A percentile compares a stretch with the other conserved stretches of the same genome.
These are phyloP conservation scores for Pichia kluyveri DNA, from an alignment of 805 yeast genomes.

Conservation along the genomic window DNA sequence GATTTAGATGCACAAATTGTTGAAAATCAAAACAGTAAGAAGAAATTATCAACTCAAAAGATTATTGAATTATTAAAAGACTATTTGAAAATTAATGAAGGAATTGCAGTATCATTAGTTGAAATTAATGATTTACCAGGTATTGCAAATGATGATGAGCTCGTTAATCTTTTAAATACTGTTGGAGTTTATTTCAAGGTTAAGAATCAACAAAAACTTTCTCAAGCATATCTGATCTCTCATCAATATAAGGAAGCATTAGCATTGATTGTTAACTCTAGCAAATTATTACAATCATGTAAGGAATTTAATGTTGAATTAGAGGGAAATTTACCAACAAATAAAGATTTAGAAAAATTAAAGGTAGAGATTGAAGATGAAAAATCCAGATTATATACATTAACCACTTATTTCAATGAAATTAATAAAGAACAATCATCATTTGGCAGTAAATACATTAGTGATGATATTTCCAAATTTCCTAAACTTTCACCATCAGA, in stretches of 20 bases:
- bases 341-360: conserved; percentile 24
- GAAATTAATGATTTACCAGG: conserved; percentile 81
- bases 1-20: conserved; percentile 25
- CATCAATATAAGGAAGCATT: conserved; percentile 39
- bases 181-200: conserved; percentile 41
- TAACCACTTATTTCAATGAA: conserved; percentile 37
- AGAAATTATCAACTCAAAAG: conserved; percentile 16
- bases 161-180: conserved; percentile 43
- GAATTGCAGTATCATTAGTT: conserved; percentile 41
- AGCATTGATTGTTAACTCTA: conserved; percentile 31
- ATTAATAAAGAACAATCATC: background rate
- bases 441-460: conserved; percentile 15
- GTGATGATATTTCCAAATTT: conserved; percentile 23
- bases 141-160: conserved; percentile 74
- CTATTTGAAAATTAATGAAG: conserved; percentile 38
- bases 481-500: conserved; percentile 21
- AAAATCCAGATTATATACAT: conserved; percentile 31
- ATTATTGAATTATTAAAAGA: conserved; percentile 31
- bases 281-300: conserved; percentile 3
- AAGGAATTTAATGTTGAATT: conserved; percentile 3
- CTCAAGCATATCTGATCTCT: conserved; percentile 33
- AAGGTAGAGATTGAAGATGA: conserved; percentile 12
- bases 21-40: background rate
- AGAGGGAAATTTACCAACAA: conserved; percentile 31
- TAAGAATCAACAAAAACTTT: conserved; percentile 34